Conservation (phyloP, 75 land plant genomes). For the Adiantum capillusveneris region DNA sequence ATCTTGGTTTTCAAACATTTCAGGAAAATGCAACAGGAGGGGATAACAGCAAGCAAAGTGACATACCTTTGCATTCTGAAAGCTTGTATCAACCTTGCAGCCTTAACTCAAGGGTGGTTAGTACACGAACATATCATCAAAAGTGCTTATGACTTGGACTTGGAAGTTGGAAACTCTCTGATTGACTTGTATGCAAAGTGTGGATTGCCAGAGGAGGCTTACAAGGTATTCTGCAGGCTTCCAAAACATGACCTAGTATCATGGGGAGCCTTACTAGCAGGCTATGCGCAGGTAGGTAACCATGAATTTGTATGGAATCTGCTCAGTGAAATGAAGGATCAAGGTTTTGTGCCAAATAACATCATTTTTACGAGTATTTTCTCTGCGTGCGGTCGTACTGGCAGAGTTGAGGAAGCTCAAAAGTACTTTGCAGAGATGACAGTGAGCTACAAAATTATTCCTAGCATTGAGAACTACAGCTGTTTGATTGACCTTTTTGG, state of each 20-base stretch:
- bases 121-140: constrained; percentile 15
- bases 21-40: constrained; percentile 8
- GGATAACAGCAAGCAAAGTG: constrained; percentile 19
- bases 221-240: constrained; percentile 13
- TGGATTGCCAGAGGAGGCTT: constrained; percentile 15
- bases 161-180: constrained; percentile 14
- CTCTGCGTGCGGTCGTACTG: constrained; percentile 1
- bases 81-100: constrained; percentile 15
- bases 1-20: constrained; percentile 9
- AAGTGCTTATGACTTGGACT: constrained; percentile 9
- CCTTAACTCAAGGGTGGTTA: constrained; percentile 14
- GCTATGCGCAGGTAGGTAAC: constrained; percentile 9
- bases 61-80: constrained; percentile 25
- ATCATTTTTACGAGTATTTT: background rate
- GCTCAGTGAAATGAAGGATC: constrained; percentile 7
- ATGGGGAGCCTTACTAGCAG: constrained; percentile 20
- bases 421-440: constrained; percentile 15
- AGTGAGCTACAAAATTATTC: background rate
- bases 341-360: constrained; percentile 6
- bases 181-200: constrained; percentile 25
- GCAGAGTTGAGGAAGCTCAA: background rate
- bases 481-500: constrained; percentile 33
- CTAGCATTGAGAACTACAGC: constrained; percentile 19
- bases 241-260: constrained; percentile 10
- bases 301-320: constrained; percentile 2